Base-by-base conservation (phyloP, 2,329 filamentous ascomycete genomes). In the Hymenoscyphus fructigenus region DNA sequence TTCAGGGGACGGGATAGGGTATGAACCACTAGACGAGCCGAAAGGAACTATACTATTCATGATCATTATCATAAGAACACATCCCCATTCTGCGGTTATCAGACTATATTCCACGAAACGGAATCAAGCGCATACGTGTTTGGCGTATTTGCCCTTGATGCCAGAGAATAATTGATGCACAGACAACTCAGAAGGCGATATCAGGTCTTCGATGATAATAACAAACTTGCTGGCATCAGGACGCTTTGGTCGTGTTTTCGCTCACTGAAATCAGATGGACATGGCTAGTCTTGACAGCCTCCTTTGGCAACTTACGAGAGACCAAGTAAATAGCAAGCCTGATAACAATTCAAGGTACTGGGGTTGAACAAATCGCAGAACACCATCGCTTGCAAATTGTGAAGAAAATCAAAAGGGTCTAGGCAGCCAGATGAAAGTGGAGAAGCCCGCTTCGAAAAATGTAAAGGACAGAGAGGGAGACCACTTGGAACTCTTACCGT, bases 401-500 rank as follows among this genome's bases (percentile, higher is more conserved):
- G n/a, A 50, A 23, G n/a, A 12, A 23, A 50, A 50, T 15, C 44
- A 50, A 23, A 50, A 50, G n/a, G 44, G 9, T 50, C 44, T 23
- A 26, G 44, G 44, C 44, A 23, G 44, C 44, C n/a, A 23, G 44
- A 23, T 23, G 14, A 6, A 32, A 28, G 53, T 28, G 14, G 28
- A 23, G 53, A 28, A 34, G 26, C 17, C 14, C 26, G 53, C 26
- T 57, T 32, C 15, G 14, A 34, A 34, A n/a, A 57, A 6, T 9
- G 26, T 4, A 2, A 57, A 57, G 14, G 10, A 32, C 7, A 32
- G 12, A 57, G 26, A 50, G 26, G 12, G 23, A 57, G 57, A 59
- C 57, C 57, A 59, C 36, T 59, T 59, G 57, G 57, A 59, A 36
- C 20, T 38, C 29, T 23, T 59, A 23, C 57, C 57, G 36, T 59